Evolutionary conservation across 495 filamentous ascomycete genomes (phyloP), one percentile per base, ranked within the genome.

Genomic region (Margaritispora aquatica): DNA sequence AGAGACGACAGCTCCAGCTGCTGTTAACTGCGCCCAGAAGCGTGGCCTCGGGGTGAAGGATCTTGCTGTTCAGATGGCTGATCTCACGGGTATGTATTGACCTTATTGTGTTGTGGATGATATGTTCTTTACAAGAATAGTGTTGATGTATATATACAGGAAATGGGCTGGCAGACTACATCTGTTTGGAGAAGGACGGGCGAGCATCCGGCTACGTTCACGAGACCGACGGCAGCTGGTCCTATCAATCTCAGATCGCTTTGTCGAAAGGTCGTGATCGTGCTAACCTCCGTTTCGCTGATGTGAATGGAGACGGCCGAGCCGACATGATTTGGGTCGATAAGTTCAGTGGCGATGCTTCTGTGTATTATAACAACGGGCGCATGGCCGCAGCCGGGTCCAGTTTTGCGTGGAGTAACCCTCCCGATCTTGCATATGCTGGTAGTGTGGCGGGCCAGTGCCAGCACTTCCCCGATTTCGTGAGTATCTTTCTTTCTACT

Each of bases 281-380:
- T 27, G 67, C 65, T 27, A 68, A 66, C 47, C 57, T 63, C 36
- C 34, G 55, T 19, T 69, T 56, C 27, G 67, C 57, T 27, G 67
- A 69, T 57, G 63, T 69, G 2, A 65, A 69, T 23, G 65, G 65
- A 13, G 61, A 65, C 44, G 56, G 62, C 20, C 38, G 29, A 29
- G 66, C 46, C 44, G 66, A 68, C 46, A 31, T 64, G 31, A 49
- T 70, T 26, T 64, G 64, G 58, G 47, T 71, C 22, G 55, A 64
- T 19, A 73, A 69, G 55, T 66, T 46, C 57, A 60, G 24, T n/a
- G 67, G 65, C 17, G 62, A 2, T 11, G 58, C 61, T 9, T 38
- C 47, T 10, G 60, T 63, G 2, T 61, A 38, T 21, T 44, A 66
- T 26, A 66, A 64, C 51, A 31, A 26, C 21, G 61, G 61, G 21